Evolutionary conservation across 2,329 filamentous ascomycete species (phyloP), one percentile per base, ranked within the genome.

Genomic region (Myotisia sp.): DNA sequence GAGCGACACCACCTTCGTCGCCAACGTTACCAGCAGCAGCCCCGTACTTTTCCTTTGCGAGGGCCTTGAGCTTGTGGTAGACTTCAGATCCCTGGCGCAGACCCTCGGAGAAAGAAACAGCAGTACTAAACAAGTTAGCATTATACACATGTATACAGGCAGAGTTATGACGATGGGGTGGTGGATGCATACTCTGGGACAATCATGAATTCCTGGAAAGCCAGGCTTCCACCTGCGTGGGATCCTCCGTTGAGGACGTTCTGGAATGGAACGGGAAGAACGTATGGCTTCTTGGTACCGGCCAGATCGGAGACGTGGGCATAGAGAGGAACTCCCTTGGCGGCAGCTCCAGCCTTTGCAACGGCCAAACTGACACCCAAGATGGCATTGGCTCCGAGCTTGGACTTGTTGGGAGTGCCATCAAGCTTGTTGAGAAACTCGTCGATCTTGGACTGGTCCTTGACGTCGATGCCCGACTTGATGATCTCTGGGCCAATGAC

Each of bases 31-130:
- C 90, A 47, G 90, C 90, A 45, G 90, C 94, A 67, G 93, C 87
- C 59, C 90, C 90, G 63, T 98, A 98, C 74, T 83, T 90, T 82
- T 94, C 90, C 82, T 95, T 95, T 62, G 90, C 86, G 43, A 95
- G 76, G 53, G 71, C 55, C 80, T 98, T 98, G 54, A 98, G 81
- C 67, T 82, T 80, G 67, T 95, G 87, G 79, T 98, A 98, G 54
- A 94, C 85, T 68, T 98, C 90, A 52, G 87, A 67, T 63, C 90
- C 90, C 67, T 92, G 84, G 62, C 87, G 86, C 68, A 98, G 78
- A 58, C 79, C 90, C 73, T 98, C 90, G 50, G 78, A 76, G 76
- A 98, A 98, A 44, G 81, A 78, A 42, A 85, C 79, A 48, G 90
- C 90, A 44, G 76, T 70, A 49, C 79, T 84, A 41, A 27, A 26